A percentile compares a stretch with the other conserved stretches of the same genome.
These are phyloP conservation scores for Phytophthora sp. DNA, from an alignment of 352 stramenopile genomes.

Conservation along the genomic window DNA sequence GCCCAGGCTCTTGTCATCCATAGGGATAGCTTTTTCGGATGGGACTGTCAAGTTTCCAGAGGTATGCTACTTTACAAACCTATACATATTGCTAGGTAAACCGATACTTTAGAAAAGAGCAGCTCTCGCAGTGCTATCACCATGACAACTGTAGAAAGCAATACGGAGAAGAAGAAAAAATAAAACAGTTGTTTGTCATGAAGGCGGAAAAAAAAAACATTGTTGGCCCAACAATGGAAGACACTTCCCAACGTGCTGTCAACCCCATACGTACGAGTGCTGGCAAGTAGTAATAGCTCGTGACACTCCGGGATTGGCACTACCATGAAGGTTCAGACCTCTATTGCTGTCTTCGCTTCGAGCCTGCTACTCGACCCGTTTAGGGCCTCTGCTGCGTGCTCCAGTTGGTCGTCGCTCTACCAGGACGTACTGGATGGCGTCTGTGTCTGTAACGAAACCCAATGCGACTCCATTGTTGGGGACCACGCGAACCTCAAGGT, in stretches of 20 bases:
- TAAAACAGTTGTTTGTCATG: background rate
- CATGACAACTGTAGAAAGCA: constrained; percentile 1
- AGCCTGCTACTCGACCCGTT: constrained; percentile 4
- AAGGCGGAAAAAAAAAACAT: no score
- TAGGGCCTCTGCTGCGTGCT: constrained; percentile 6
- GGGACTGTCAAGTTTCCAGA: constrained; percentile 13
- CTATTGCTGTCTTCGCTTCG: background rate
- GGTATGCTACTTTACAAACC: background rate
- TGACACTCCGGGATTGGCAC: constrained; percentile 3
- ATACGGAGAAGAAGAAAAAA: background rate
- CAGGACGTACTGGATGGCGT: constrained; percentile 47
- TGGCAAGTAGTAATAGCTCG: background rate
- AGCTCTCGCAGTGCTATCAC: background rate
- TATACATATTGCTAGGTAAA: background rate
- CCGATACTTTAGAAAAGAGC: constrained; percentile 3
- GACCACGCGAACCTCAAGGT: constrained; percentile 31
- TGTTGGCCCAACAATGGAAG: background rate
- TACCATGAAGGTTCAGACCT: constrained; percentile 30
- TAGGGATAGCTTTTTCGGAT: constrained; percentile 19
- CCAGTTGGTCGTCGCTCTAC: constrained; percentile 47
- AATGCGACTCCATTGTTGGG: constrained; percentile 39
- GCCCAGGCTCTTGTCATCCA: constrained; percentile 1
- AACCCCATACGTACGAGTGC: background rate
- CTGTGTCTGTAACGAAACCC: constrained; percentile 53
- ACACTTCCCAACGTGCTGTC: constrained; percentile 13